These are phyloP conservation scores for Pestalotiopsis fici DNA, from an alignment of 2,329 filamentous ascomycete genomes.

Conservation along the genomic window DNA sequence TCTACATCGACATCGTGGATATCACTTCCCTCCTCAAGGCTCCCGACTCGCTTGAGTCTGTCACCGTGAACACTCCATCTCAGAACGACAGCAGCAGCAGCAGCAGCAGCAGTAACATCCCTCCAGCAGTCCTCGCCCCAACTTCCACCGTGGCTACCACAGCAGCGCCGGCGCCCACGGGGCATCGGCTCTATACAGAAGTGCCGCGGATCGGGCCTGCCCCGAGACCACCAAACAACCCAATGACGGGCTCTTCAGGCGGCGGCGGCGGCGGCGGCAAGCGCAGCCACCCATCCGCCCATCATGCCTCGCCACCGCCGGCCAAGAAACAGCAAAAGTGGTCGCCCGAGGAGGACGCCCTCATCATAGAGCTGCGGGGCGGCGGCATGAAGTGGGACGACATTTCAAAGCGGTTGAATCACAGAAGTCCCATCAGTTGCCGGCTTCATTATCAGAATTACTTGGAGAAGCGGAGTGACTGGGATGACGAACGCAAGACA, in stretches of 20 bases:
- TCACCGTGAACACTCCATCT: slow-evolving; percentile 42
- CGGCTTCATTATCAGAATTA: slow-evolving; percentile 97
- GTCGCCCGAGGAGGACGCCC: slow-evolving; percentile 89
- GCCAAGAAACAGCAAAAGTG: slow-evolving; percentile 97
- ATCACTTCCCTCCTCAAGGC: slow-evolving; percentile 86
- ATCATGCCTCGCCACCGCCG: slow-evolving; percentile 58
- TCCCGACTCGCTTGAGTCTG: slow-evolving; percentile 72
- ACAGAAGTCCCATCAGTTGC: slow-evolving; percentile 91
- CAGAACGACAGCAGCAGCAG: slow-evolving; percentile 32
- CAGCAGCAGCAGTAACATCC: slow-evolving; percentile 18
- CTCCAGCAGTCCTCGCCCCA: slow-evolving; percentile 32
- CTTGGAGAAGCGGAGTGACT: slow-evolving; percentile 86
- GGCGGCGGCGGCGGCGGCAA: slow-evolving; percentile 32
- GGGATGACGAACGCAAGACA: slow-evolving; percentile 97
- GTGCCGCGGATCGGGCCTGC: slow-evolving; percentile 30
- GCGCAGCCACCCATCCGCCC: slow-evolving; percentile 54
- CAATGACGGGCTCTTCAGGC: slow-evolving; percentile 19
- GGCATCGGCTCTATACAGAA: slow-evolving; percentile 25
- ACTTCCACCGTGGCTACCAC: slow-evolving; percentile 33
- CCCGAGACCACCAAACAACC: slow-evolving; percentile 17
- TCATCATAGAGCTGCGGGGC: slow-evolving; percentile 89
- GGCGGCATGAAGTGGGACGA: slow-evolving; percentile 99
- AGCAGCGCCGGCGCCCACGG: slow-evolving; percentile 30
- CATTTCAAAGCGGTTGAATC: slow-evolving; percentile 87
- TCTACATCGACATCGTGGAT: slow-evolving; percentile 78